Base-by-base conservation (phyloP, 257 asterid genomes). In the Gentiana macrophylla region DNA sequence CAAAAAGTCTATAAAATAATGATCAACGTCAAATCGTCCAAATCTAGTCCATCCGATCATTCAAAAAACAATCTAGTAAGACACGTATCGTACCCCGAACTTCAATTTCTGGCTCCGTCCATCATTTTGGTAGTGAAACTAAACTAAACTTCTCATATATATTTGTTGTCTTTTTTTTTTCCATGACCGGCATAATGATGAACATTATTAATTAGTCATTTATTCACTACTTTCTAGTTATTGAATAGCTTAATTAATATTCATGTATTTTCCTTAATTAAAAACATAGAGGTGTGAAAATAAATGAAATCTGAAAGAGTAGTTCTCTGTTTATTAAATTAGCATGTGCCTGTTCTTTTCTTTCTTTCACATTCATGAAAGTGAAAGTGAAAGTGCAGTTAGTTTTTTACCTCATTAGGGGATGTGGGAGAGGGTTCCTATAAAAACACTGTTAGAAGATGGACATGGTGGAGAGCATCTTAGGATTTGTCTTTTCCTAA, bases 251-350 rank as follows among this genome's bases (percentile, higher is more conserved):
- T 24, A 24, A 24, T 24, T 47, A 49, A 32, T 44, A 5, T 2
- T 3, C 8, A 11, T 15, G 44, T 50, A 7, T 34, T 35, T 2
- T 33, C 32, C 8, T 4, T 51, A 8, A 43, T 6, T 50, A 9
- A 36, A 36, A 53, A 63, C 70, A 57, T 65, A 51, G 15, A n/a
- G 12, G 52, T 24, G 55, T 56, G 53, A 12, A 38, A 37, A 46
- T 53, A 46, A 66, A 65, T 56, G 57, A 70, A 66, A 60, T 48
- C 58, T 48, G 52, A 65, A 54, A 59, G 43, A 52, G 69, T 50
- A 56, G 61, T 66, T 78, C 57, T 78, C 75, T 69, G 49, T 59
- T 49, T 67, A 76, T 68, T 73, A 60, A 70, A 62, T 61, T 13
- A 5, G 9, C 15, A 57, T 56, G 68, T 68, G 50, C 67, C 65